Percentiles rank a stretch among this genome's conserved stretches.
phyloP scores from a whole-genome alignment of 169 alveolate species.

The Amoebophrya sp. region DNA sequence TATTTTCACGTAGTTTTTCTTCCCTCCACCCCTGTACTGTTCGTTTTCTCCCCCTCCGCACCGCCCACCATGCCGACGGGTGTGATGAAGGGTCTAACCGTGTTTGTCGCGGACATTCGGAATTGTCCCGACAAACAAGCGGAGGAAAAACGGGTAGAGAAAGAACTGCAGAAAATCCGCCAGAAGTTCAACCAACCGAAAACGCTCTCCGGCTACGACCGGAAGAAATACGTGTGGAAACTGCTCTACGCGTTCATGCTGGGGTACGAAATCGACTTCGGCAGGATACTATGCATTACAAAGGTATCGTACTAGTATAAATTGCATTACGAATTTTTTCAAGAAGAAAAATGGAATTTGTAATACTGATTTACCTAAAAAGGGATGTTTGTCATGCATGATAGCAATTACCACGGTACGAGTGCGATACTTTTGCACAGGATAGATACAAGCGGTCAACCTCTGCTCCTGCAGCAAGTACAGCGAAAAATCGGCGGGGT shows the following conservation, averaged over 20 bases:
- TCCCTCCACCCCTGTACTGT: no score
- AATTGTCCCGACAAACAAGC: background rate
- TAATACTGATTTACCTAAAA: no score
- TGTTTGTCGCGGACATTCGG: conserved; percentile 35
- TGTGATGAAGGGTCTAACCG: conserved; percentile 31
- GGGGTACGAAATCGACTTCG: conserved; percentile 91
- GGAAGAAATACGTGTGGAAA: conserved; percentile 88
- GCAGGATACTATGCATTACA: no score
- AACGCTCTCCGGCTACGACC: conserved; percentile 84
- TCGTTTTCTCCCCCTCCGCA: no score
- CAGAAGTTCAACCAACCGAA: conserved; percentile 69
- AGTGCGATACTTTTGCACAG: no score
- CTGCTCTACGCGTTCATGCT: conserved; percentile 84
- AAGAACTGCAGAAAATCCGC: conserved; percentile 88
- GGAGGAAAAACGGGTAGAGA: conserved; percentile 63
- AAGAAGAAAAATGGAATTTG: no score
- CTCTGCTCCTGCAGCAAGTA: conserved; percentile 77
- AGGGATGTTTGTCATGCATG: no score
- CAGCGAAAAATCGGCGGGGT: conserved; percentile 90
- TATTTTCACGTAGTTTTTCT: background rate
- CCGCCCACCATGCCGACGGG: conserved; percentile 25
- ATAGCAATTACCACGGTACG: no score
- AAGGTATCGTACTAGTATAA: no score
- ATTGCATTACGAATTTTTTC: no score
- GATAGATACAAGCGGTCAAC: conserved; percentile 78